Evolutionary conservation across 441 rosid species (phyloP).

Genomic region (Pelargonium myrrhifolium): DNA sequence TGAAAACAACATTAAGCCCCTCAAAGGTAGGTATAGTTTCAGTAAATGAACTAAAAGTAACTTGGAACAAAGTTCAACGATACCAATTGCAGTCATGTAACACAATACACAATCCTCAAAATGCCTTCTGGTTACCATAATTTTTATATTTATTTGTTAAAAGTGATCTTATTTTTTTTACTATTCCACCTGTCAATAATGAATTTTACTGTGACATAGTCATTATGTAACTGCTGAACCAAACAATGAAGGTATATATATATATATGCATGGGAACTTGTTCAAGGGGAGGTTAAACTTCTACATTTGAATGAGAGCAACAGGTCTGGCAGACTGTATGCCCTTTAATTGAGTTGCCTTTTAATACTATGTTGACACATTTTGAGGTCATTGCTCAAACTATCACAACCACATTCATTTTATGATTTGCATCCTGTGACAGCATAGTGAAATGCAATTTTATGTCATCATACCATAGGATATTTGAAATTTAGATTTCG

Average conservation of each 20-base stretch:
- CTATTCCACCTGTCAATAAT: neutral
- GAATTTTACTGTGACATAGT: neutral
- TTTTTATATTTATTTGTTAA: neutral
- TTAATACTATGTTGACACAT: neutral
- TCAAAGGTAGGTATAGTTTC: neutral
- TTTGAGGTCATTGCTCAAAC: neutral
- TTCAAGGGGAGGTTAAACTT: neutral
- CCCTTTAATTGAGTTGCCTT: neutral
- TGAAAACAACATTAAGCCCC: slow-evolving; percentile 10
- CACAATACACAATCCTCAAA: neutral
- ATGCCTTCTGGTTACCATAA: neutral
- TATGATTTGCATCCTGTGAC: neutral
- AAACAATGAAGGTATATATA: neutral
- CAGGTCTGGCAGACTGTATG: neutral
- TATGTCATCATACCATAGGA: neutral
- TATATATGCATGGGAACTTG: neutral
- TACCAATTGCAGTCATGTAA: neutral
- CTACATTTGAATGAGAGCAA: neutral
- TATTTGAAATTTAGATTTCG: neutral
- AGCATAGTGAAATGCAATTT: neutral
- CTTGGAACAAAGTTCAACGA: neutral
- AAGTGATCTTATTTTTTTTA: neutral
- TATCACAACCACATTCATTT: neutral
- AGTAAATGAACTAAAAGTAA: neutral
- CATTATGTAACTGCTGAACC: neutral